phyloP scores from a whole-genome alignment of 2,329 filamentous ascomycete genomes.

The Sclerotinia glacialis region DNA sequence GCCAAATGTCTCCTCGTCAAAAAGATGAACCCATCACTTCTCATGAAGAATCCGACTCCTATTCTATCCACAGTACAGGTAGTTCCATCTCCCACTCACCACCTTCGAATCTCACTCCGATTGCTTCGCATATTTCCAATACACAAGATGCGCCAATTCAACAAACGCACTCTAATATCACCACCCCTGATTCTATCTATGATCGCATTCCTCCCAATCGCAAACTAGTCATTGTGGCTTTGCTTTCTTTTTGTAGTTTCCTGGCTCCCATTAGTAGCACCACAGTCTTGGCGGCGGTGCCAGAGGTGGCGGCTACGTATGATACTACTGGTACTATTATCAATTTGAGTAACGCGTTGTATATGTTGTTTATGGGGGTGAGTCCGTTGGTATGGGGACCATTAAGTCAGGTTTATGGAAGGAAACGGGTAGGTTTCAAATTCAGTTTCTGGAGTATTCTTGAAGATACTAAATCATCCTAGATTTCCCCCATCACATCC shows the following conservation, averaged over 20 bases:
- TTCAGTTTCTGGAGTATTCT: neutral
- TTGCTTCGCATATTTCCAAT: constrained; percentile 35
- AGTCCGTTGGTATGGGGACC: constrained; percentile 71
- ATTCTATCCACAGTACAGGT: constrained; percentile 14
- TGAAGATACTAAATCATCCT: constrained; percentile 18
- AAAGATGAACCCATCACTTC: neutral
- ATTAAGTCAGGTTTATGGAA: constrained; percentile 62
- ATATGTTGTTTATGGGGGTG: constrained; percentile 71
- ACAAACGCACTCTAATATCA: constrained; percentile 33
- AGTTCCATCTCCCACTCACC: neutral
- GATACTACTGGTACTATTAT: constrained; percentile 65
- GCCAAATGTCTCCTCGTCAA: neutral
- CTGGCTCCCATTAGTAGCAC: constrained; percentile 73
- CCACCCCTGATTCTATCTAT: constrained; percentile 55
- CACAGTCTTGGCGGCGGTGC: constrained; percentile 68
- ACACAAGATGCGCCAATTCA: constrained; percentile 37
- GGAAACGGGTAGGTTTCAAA: constrained; percentile 49
- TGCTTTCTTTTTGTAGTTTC: constrained; percentile 73
- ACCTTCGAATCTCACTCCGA: constrained; percentile 24
- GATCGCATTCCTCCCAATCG: constrained; percentile 58
- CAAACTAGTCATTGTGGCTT: constrained; percentile 64
- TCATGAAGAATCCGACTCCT: neutral
- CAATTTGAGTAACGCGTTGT: constrained; percentile 72
- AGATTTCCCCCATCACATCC: constrained; percentile 59
- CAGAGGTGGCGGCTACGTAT: constrained; percentile 67